A percentile compares a stretch with the other conserved stretches of the same genome.
Conservation (phyloP, 768 basidiomycete species). For the Russula ochroleuca region DNA sequence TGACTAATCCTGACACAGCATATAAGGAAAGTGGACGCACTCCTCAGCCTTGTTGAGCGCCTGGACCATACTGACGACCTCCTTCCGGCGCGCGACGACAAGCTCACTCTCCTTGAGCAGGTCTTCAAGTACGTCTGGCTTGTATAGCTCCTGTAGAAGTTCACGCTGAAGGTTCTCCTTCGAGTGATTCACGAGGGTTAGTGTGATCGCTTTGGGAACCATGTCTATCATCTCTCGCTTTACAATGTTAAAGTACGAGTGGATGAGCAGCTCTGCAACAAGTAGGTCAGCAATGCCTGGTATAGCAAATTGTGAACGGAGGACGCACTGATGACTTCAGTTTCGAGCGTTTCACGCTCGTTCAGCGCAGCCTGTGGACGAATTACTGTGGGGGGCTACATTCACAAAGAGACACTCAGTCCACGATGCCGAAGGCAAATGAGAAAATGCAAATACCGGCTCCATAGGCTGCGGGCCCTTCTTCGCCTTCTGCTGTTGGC, state of each 20-base stretch:
- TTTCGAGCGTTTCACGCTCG: constrained; percentile 97
- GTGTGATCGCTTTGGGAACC: constrained; percentile 93
- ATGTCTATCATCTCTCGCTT: constrained; percentile 99
- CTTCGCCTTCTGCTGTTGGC: constrained; percentile 49
- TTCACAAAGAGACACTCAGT: constrained; percentile 32
- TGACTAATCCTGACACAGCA: not conserved
- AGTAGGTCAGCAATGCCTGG: not conserved
- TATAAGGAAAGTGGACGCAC: constrained; percentile 44
- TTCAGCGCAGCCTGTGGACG: constrained; percentile 86
- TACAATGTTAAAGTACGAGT: constrained; percentile 96
- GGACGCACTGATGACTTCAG: constrained; percentile 94
- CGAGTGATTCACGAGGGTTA: constrained; percentile 86
- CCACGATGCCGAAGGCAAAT: constrained; percentile 22
- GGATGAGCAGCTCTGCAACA: constrained; percentile 79
- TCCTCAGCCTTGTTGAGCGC: constrained; percentile 97
- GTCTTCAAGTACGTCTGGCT: constrained; percentile 92
- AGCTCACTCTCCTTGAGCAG: constrained; percentile 92
- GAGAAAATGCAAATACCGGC: constrained; percentile 38
- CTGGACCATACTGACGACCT: constrained; percentile 87
- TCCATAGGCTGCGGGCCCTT: constrained; percentile 56
- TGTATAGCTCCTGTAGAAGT: constrained; percentile 93
- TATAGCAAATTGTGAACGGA: not conserved
- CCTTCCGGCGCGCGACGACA: constrained; percentile 86
- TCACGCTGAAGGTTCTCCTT: constrained; percentile 95
- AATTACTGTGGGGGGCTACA: constrained; percentile 77